phyloP scores from a whole-genome alignment of 2,329 filamentous ascomycete species.

The Thermothelomyces thermophilus region DNA sequence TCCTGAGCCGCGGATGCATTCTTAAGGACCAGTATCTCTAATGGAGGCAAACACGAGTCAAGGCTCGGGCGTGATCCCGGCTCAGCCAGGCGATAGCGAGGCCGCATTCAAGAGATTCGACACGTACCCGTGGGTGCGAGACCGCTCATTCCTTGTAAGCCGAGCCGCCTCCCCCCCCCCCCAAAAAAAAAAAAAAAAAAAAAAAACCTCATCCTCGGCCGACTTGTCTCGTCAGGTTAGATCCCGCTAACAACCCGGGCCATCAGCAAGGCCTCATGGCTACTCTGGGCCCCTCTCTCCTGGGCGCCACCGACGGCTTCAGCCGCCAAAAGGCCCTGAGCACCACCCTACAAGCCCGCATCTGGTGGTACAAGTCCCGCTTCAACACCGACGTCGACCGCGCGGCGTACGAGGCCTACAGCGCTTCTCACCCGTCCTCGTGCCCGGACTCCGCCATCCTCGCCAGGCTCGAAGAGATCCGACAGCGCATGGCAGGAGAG shows the following conservation, averaged over 20 bases:
- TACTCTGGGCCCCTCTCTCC: constrained; percentile 21
- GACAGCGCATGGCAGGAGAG: constrained; percentile 19
- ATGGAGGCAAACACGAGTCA: constrained; percentile 4
- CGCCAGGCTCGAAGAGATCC: constrained; percentile 22
- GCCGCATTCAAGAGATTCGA: constrained; percentile 56
- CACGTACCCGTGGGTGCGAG: constrained; percentile 59
- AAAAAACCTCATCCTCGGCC: too few species aligned
- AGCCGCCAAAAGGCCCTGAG: constrained; percentile 30
- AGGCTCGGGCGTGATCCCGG: neutral
- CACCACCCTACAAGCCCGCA: constrained; percentile 59
- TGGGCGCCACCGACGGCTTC: constrained; percentile 14
- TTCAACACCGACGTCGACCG: constrained; percentile 20
- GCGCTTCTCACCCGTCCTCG: constrained; percentile 1
- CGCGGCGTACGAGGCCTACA: constrained; percentile 18
- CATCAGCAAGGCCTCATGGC: constrained; percentile 24
- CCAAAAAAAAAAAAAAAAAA: too few species aligned
- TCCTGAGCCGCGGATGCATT: neutral
- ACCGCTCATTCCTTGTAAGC: constrained; percentile 59
- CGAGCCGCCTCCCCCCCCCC: neutral
- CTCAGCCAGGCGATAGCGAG: neutral
- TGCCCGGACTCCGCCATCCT: constrained; percentile 22
- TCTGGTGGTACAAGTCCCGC: constrained; percentile 25
- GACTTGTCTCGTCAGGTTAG: neutral
- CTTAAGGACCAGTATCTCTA: constrained; percentile 2
- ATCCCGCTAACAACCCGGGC: constrained; percentile 1